A percentile compares a stretch with the other conserved stretches of the same genome.
Conservation (phyloP, 495 filamentous ascomycete genomes). For the Penicillium desertorum region DNA sequence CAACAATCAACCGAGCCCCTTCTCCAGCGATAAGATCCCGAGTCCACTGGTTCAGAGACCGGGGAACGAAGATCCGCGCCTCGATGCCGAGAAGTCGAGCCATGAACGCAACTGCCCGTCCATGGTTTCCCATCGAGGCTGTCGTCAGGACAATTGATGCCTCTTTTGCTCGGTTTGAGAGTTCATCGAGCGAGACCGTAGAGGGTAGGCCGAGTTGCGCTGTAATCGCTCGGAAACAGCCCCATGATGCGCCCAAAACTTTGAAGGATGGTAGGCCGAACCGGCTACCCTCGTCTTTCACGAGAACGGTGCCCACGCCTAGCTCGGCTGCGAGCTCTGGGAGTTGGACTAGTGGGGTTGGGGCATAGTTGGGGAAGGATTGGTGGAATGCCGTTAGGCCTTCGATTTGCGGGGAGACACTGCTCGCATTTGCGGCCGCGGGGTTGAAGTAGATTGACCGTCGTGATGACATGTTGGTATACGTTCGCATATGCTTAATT, state of each 20-base stretch:
- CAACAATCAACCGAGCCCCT: conserved; percentile 52
- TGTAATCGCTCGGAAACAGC: conserved; percentile 55
- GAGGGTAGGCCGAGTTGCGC: conserved; percentile 38
- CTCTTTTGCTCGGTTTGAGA: conserved; percentile 38
- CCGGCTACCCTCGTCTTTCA: conserved; percentile 60
- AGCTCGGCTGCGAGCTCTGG: conserved; percentile 55
- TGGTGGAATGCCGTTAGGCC: conserved; percentile 47
- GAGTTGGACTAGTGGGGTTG: conserved; percentile 52
- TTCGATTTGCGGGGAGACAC: conserved; percentile 13
- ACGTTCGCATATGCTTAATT: neutral
- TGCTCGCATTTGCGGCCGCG: conserved; percentile 23
- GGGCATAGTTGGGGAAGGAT: conserved; percentile 49
- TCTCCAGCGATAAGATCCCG: conserved; percentile 55
- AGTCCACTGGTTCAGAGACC: conserved; percentile 50
- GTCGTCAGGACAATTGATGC: conserved; percentile 43
- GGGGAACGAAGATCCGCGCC: conserved; percentile 57
- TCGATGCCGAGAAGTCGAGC: conserved; percentile 52
- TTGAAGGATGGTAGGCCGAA: conserved; percentile 73
- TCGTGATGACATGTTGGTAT: conserved; percentile 20
- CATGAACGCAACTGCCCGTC: conserved; percentile 66
- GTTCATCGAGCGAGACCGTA: conserved; percentile 36
- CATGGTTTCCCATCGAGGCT: conserved; percentile 72
- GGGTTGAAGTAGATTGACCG: conserved; percentile 36
- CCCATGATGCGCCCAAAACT: conserved; percentile 76
- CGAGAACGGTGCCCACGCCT: conserved; percentile 51